phyloP scores from a whole-genome alignment of 768 basidiomycete species.

The Leccinum variicolor region DNA sequence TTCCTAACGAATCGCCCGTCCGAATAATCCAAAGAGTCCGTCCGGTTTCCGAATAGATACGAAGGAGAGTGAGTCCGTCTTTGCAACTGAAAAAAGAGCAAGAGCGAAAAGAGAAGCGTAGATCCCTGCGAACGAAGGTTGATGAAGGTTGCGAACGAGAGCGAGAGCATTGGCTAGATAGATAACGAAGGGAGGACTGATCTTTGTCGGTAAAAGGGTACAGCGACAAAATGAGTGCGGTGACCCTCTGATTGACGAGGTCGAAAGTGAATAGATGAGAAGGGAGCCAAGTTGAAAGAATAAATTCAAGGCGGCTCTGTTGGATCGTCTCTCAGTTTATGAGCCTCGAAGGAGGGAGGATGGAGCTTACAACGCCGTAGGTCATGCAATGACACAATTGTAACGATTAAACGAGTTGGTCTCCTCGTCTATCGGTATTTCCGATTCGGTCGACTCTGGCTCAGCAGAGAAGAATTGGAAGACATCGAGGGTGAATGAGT shows the following conservation, averaged over 20 bases:
- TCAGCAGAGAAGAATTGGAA: neutral
- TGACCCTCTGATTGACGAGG: neutral
- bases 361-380: conserved; percentile 10
- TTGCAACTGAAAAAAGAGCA: conserved; percentile 7
- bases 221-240: neutral
- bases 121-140: conserved; percentile 19
- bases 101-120: neutral
- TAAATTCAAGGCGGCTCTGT: neutral
- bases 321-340: neutral
- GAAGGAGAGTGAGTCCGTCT: conserved; percentile 12
- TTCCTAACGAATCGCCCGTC: neutral
- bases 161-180: conserved; percentile 9
- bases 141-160: neutral
- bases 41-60: conserved; percentile 4
- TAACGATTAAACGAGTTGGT: neutral
- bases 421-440: conserved; percentile 14
- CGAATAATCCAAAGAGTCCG: neutral
- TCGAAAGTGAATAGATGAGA: neutral
- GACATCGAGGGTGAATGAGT: conserved; percentile 5
- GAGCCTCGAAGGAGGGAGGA: neutral
- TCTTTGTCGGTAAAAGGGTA: neutral
- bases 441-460: neutral
- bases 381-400: conserved; percentile 20
- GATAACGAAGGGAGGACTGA: neutral
- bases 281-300: neutral